A percentile compares a stretch with the other conserved stretches of the same genome.
Conservation (phyloP, 768 basidiomycete species). For the Kwoniella sp. region DNA sequence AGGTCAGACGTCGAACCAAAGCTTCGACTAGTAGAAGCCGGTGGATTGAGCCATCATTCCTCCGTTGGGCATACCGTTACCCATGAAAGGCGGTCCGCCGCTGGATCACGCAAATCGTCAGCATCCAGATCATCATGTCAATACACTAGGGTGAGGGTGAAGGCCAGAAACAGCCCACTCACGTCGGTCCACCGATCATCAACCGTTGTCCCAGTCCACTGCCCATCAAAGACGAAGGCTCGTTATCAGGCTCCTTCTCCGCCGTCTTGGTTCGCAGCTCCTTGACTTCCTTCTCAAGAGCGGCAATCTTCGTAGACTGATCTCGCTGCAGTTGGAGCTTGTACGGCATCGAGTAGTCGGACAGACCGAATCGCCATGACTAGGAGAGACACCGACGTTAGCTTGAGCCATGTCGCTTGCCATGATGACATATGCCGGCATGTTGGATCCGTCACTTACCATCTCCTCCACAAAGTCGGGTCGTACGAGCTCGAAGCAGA, state of each 20-base stretch:
- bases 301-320: slow-evolving; percentile 64
- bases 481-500: slow-evolving; percentile 93
- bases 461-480: slow-evolving; percentile 91
- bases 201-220: slow-evolving; percentile 62
- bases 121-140: slow-evolving; percentile 13
- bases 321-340: slow-evolving; percentile 80
- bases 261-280: slow-evolving; percentile 83
- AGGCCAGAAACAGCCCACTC: slow-evolving; percentile 29
- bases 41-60: slow-evolving; percentile 46
- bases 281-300: slow-evolving; percentile 84
- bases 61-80: slow-evolving; percentile 42
- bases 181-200: slow-evolving; percentile 54
- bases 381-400: not conserved
- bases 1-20: too few species aligned
- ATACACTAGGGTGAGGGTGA: not conserved
- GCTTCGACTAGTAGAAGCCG: slow-evolving; percentile 41
- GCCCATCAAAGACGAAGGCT: slow-evolving; percentile 84
- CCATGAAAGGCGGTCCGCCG: slow-evolving; percentile 29
- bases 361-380: slow-evolving; percentile 93
- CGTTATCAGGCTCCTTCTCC: slow-evolving; percentile 72
- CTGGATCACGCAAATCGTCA: not conserved
- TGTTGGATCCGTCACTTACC: slow-evolving; percentile 34
- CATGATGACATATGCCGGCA: not conserved
- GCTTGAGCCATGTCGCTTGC: not conserved
- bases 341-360: slow-evolving; percentile 98